Evolutionary conservation across 1,284 basidiomycete genomes (phyloP), one percentile per base, ranked within the genome.

Genomic region (Puccinia hordei): DNA sequence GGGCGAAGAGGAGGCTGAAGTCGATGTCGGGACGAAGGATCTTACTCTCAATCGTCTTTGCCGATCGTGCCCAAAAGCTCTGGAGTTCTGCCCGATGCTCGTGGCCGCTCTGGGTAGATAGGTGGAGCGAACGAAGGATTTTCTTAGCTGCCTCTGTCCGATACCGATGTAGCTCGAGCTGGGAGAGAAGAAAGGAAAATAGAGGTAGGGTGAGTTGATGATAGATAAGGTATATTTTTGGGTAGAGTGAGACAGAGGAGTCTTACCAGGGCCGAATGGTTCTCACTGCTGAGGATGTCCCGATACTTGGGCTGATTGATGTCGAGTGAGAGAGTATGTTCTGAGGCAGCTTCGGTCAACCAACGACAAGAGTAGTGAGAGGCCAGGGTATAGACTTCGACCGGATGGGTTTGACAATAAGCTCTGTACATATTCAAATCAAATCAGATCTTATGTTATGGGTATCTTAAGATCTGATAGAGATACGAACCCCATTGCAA

Each of bases 301-400:
- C 38, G 61, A 41, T 68, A 77, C 15, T 69, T 51, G 33, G 63
- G 63, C n/a, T 77, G 75, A 15, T 41, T 68, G 46, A 77, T 68
- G 49, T 77, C 46, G 19, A 77, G 61, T 13, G 44, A 66, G 30
- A 77, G 61, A 22, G 75, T 77, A 24, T 68, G 51, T 77, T 66
- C 46, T 22, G 75, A 77, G 27, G 75, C 75, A 5, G 63, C 61
- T 35, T 66, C 46, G n/a, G 75, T 63, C 19, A 77, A 33, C 75
- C 75, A 77, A 53, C 51, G 41, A 41, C 75, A 77, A 30, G 59
- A 51, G 51, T 77, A 77, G 41, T 77, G 75, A 35, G 65, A 53
- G n/a, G 75, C 75, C 2, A 77, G 65, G 17, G 75, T 69, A 55
- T 68, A 77, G 35, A 77, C 75, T 55, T 77, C 44, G 51, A 77